These are phyloP conservation scores for Trichoderma aggressivum DNA, from an alignment of 2,329 filamentous ascomycete species.

Conservation along the genomic window DNA sequence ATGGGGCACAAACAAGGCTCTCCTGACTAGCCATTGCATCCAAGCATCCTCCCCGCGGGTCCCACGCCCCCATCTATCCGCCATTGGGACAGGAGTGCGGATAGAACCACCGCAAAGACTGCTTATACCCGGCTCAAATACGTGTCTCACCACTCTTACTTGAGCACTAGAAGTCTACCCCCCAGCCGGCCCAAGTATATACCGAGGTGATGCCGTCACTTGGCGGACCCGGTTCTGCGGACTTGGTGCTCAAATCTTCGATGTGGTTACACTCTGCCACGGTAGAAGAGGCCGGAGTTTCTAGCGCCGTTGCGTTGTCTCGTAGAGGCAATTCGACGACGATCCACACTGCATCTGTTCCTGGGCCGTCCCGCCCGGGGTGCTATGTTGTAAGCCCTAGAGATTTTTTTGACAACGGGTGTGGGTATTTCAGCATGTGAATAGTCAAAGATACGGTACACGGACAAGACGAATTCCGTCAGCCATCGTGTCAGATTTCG, in stretches of 20 bases:
- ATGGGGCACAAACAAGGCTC: not conserved
- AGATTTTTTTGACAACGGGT: not conserved
- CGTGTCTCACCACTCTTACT: not conserved
- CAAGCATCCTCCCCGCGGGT: not conserved
- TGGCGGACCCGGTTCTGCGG: not conserved
- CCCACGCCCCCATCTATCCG: not conserved
- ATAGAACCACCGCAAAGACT: not conserved
- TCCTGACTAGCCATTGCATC: not conserved
- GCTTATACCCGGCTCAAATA: not conserved
- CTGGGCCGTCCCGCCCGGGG: not conserved
- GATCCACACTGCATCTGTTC: conserved; percentile 2
- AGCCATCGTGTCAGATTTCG: not conserved
- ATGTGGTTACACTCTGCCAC: not conserved
- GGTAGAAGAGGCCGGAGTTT: not conserved
- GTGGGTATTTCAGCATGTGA: not conserved
- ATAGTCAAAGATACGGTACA: not conserved
- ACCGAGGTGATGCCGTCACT: not conserved
- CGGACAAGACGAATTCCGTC: not conserved
- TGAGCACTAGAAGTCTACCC: not conserved
- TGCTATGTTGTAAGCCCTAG: conserved; percentile 10
- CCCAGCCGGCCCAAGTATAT: not conserved
- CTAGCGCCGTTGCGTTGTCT: not conserved
- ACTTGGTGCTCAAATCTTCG: not conserved
- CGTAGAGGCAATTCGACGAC: not conserved
- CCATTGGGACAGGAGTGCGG: not conserved